These are phyloP conservation scores for Erythrobasidium yunnanense DNA, from an alignment of 768 basidiomycete genomes.

Conservation along the genomic window DNA sequence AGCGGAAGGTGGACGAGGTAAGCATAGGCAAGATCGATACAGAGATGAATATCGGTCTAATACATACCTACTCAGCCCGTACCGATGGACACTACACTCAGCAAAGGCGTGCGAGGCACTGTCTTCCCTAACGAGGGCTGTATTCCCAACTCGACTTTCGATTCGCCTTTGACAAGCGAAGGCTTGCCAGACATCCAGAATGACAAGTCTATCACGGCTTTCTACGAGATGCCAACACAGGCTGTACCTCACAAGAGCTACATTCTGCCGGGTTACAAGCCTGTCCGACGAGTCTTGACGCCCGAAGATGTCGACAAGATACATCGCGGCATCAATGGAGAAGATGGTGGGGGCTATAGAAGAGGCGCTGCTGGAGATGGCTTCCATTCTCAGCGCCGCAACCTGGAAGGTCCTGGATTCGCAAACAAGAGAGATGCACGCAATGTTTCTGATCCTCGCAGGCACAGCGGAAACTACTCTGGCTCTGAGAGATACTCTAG, in stretches of 20 bases:
- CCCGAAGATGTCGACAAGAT: slow-evolving; percentile 56
- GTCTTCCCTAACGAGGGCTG: slow-evolving; percentile 75
- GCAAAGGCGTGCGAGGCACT: slow-evolving; percentile 67
- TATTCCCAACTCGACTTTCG: slow-evolving; percentile 83
- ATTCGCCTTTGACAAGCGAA: slow-evolving; percentile 55
- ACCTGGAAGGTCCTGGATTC: slow-evolving; percentile 14
- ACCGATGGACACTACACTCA: slow-evolving; percentile 56
- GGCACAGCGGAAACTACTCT: neutral
- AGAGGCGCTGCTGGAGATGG: slow-evolving; percentile 4
- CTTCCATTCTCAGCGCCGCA: slow-evolving; percentile 9
- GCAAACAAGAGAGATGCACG: neutral
- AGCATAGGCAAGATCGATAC: slow-evolving; percentile 36
- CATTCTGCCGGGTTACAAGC: slow-evolving; percentile 61
- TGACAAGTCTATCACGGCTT: slow-evolving; percentile 73
- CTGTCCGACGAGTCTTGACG: slow-evolving; percentile 53
- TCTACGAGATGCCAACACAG: slow-evolving; percentile 83
- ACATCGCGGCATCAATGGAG: slow-evolving; percentile 8
- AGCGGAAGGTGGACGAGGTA: slow-evolving; percentile 69
- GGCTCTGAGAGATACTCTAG: neutral
- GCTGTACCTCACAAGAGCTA: slow-evolving; percentile 71
- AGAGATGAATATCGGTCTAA: neutral
- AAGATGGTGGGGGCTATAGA: neutral
- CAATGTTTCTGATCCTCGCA: neutral
- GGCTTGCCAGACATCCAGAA: slow-evolving; percentile 68
- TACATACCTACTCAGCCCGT: slow-evolving; percentile 52